Base-by-base conservation (phyloP, 2,329 filamentous ascomycete species). In the Fusarium decemcellulare region DNA sequence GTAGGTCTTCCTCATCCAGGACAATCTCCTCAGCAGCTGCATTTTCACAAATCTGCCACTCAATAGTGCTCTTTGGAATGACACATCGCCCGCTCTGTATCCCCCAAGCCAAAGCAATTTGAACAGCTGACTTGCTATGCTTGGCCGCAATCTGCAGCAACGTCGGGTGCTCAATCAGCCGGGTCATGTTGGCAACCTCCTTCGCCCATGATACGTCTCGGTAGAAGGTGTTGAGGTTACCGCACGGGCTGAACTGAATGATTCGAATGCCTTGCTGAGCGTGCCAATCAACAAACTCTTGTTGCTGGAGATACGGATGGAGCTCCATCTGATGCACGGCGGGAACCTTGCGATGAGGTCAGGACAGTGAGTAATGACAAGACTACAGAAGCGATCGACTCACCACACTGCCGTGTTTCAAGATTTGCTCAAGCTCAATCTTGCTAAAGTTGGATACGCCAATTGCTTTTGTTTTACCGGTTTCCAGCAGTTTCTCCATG, bases 251-350 rank as follows among this genome's bases (percentile, higher is more conserved):
- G 67, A 78, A 79, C 9, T 77, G 76, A 2, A 78, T 70, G 10
- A 79, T 71, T 36, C 73, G 67, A 48, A 79, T 76, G 9, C 75
- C 75, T 16, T 76, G 50, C 5, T 63, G 58, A 44, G 60, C 48
- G 4, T 74, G 66, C 63, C 66, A 69, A 39, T 69, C 60, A 6
- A 67, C 64, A 2, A 69, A 69, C 1, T 39, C 32, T 44, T 69
- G 56, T 37, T 69, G 63, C 50, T 69, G 81, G 54, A 84, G 85
- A 82, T 89, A 89, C 47, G 88, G 88, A 78, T 90, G 87, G 8
- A 90, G 82, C 76, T 90, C 88, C 14, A 71, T 60, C 27, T 34
- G 32, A 34, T 34, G 32, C 2, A 34, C 32, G 8, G 32, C 32
- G 11, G 32, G 32, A 34, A 34, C 11, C 32, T 34, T 9, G 32